These are phyloP conservation scores for Biscogniauxia mediterranea DNA, from an alignment of 2,329 filamentous ascomycete species.

Conservation along the genomic window DNA sequence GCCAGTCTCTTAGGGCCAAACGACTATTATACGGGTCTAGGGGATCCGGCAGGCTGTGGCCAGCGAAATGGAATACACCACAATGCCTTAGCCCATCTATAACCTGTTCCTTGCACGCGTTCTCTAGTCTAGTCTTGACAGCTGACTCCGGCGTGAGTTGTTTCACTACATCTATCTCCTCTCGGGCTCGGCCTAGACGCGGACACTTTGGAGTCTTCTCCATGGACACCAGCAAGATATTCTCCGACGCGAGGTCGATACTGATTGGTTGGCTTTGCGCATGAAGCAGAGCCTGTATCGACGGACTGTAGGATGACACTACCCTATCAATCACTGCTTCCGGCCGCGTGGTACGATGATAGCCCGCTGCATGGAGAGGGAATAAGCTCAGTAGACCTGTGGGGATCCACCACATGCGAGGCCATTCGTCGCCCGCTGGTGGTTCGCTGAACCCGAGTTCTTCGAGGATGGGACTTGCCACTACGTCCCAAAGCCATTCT, in stretches of 20 bases:
- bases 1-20: slow-evolving; percentile 31
- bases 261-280: slow-evolving; percentile 17
- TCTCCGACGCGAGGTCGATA: background rate
- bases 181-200: slow-evolving; percentile 15
- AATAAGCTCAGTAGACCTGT: slow-evolving; percentile 30
- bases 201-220: background rate
- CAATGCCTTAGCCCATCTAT: slow-evolving; percentile 24
- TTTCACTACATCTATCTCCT: slow-evolving; percentile 19
- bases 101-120: slow-evolving; percentile 21
- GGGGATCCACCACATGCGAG: slow-evolving; percentile 36
- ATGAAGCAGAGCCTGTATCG: slow-evolving; percentile 33
- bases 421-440: slow-evolving; percentile 15
- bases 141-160: slow-evolving; percentile 8
- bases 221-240: background rate
- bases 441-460: slow-evolving; percentile 22
- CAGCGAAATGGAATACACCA: slow-evolving; percentile 42
- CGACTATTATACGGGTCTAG: slow-evolving; percentile 31
- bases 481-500: slow-evolving; percentile 34
- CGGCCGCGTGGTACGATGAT: slow-evolving; percentile 17
- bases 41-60: slow-evolving; percentile 33
- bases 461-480: slow-evolving; percentile 27
- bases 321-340: slow-evolving; percentile 34
- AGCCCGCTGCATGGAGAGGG: slow-evolving; percentile 37
- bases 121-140: background rate
- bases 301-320: slow-evolving; percentile 38